These are phyloP conservation scores for Setaria viridis DNA, from an alignment of 202 grass and related monocot species.

Conservation along the genomic window DNA sequence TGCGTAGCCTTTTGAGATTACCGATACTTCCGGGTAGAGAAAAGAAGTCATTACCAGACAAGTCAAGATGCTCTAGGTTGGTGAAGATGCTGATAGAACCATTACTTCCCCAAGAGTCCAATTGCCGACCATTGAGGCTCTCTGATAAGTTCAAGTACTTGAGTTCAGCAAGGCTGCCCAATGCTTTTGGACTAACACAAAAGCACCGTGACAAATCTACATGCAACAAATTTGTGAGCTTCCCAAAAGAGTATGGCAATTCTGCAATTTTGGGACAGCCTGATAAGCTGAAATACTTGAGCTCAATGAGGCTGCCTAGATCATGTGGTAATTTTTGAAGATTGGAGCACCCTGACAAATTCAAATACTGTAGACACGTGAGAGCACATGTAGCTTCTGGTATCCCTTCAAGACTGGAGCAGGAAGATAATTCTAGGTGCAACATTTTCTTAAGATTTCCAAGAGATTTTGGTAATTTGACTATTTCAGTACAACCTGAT, in stretches of 20 bases:
- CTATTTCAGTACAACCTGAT: not conserved
- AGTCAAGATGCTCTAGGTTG: not conserved
- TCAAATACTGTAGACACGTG: not conserved
- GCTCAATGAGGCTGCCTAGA: not conserved
- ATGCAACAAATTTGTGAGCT: not conserved
- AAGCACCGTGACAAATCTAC: not conserved
- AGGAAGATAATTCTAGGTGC: not conserved
- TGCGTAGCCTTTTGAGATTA: not conserved
- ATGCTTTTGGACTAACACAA: not conserved
- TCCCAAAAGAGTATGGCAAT: not conserved
- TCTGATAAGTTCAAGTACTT: slow-evolving; percentile 2
- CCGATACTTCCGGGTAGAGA: not conserved
- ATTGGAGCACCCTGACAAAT: not conserved
- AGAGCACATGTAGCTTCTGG: not conserved
- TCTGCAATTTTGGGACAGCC: not conserved
- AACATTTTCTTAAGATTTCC: not conserved
- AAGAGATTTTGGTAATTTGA: not conserved
- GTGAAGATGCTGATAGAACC: not conserved
- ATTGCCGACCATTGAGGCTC: fast-evolving
- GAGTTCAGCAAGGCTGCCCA: not conserved
- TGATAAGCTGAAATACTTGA: not conserved
- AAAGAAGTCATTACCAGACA: fast-evolving
- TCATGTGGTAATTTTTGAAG: not conserved
- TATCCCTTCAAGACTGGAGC: not conserved
- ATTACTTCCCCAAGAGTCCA: too few relatives aligned